Conservation (phyloP, 805 yeast species). For the Myxozyma mucilagina region DNA sequence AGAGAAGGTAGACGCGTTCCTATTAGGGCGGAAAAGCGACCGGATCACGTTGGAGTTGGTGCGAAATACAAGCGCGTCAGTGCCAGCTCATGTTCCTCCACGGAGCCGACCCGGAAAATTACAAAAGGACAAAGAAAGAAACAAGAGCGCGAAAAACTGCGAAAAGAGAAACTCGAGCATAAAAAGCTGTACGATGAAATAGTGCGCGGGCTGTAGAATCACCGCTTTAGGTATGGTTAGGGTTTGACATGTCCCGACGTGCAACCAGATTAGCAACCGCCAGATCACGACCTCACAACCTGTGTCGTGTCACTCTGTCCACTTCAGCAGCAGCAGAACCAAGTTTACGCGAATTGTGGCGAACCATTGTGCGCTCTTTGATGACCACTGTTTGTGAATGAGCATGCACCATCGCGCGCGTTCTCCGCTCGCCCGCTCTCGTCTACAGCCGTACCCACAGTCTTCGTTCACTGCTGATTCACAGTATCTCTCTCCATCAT, state of each 20-base stretch:
- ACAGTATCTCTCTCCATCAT: background rate
- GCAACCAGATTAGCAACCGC: no score
- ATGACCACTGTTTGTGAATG: background rate
- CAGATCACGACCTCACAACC: background rate
- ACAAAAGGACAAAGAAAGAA: background rate
- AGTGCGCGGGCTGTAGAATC: slow-evolving; percentile 1
- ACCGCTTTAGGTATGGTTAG: background rate
- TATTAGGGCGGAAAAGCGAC: slow-evolving; percentile 11
- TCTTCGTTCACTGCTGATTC: slow-evolving; percentile 6
- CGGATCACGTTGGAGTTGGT: slow-evolving; percentile 24
- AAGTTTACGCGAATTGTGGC: background rate
- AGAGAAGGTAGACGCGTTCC: slow-evolving; percentile 29
- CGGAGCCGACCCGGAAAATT: background rate
- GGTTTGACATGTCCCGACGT: background rate
- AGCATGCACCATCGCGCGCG: slow-evolving; percentile 25
- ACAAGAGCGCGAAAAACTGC: background rate
- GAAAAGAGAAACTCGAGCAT: slow-evolving; percentile 12
- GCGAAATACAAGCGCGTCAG: slow-evolving; percentile 1
- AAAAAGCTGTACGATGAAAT: slow-evolving; percentile 15
- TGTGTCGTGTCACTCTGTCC: background rate
- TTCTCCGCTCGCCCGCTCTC: slow-evolving; percentile 20
- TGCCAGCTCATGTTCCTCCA: background rate
- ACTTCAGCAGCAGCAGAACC: background rate
- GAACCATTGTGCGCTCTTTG: background rate
- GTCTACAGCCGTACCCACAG: background rate